Evolutionary conservation across 192 early-diverging fungal genomes (phyloP).

Genomic region (Coemansia sp.): DNA sequence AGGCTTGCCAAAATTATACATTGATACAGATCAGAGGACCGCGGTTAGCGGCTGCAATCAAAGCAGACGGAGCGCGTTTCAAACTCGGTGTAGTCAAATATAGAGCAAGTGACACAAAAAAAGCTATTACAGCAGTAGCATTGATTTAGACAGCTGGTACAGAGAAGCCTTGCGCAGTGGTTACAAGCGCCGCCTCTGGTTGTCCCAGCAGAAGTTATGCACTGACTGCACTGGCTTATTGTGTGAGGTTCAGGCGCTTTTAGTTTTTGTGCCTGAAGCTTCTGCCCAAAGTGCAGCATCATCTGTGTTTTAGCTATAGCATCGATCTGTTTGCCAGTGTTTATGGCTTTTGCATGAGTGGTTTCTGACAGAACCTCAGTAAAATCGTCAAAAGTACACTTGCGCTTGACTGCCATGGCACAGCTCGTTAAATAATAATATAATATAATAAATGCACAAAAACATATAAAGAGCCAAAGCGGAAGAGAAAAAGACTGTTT

Average conservation of each 20-base stretch:
- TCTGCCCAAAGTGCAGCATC: conserved; percentile 49
- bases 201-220: conserved; percentile 1
- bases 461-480: not conserved
- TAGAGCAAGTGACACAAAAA: conserved; percentile 47
- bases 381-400: conserved; percentile 15
- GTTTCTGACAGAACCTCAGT: not conserved
- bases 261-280: conserved; percentile 16
- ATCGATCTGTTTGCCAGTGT: conserved; percentile 22
- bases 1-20: not conserved
- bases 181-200: conserved; percentile 10
- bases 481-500: no score
- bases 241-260: conserved; percentile 4
- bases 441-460: not conserved
- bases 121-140: conserved; percentile 36
- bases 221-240: conserved; percentile 19
- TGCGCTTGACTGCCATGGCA: conserved; percentile 40
- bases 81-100: conserved; percentile 41
- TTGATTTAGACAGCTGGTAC: conserved; percentile 19
- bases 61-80: conserved; percentile 49
- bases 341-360: conserved; percentile 18
- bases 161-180: conserved; percentile 31
- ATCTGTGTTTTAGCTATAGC: conserved; percentile 31
- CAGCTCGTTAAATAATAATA: not conserved
- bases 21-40: not conserved
- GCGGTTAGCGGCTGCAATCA: conserved; percentile 36